Conservation (phyloP, 768 basidiomycete species). For the Rhizopogon sp. region DNA sequence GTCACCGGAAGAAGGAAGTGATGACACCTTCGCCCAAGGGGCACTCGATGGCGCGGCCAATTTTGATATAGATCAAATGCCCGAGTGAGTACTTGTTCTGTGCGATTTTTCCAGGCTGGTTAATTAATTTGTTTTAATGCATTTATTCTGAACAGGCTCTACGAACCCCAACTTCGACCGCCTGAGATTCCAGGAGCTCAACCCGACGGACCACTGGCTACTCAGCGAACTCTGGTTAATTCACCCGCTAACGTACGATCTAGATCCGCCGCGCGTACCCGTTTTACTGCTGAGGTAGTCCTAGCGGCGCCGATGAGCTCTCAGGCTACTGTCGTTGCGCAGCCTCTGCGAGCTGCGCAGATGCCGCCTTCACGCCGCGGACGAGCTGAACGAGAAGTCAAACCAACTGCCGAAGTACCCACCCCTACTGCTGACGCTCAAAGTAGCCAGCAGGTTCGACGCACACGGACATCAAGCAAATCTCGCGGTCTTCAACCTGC, state of each 20-base stretch:
- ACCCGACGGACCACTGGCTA: slow-evolving; percentile 9
- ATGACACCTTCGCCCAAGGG: slow-evolving; percentile 19
- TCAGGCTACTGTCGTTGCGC: not conserved
- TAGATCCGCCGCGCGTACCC: not conserved
- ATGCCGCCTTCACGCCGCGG: not conserved
- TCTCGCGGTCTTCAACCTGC: not conserved
- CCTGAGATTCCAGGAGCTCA: not conserved
- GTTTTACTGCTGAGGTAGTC: slow-evolving; percentile 1
- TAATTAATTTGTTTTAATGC: not conserved
- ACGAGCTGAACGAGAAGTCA: not conserved
- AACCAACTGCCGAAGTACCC: not conserved
- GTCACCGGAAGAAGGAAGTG: slow-evolving; percentile 9
- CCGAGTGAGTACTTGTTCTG: slow-evolving; percentile 10
- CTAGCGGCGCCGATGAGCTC: not conserved
- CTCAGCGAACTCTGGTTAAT: slow-evolving; percentile 21
- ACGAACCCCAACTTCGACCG: not conserved
- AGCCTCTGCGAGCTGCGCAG: not conserved
- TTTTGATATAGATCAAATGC: not conserved
- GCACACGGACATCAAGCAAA: not conserved
- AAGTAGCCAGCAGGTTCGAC: not conserved
- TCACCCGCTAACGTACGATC: slow-evolving; percentile 8
- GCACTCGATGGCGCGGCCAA: not conserved
- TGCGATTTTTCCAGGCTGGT: not conserved
- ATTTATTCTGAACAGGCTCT: slow-evolving; percentile 1
- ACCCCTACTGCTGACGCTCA: not conserved